phyloP scores from a whole-genome alignment of 2,329 filamentous ascomycete genomes.

The Drechmeria coniospora region DNA sequence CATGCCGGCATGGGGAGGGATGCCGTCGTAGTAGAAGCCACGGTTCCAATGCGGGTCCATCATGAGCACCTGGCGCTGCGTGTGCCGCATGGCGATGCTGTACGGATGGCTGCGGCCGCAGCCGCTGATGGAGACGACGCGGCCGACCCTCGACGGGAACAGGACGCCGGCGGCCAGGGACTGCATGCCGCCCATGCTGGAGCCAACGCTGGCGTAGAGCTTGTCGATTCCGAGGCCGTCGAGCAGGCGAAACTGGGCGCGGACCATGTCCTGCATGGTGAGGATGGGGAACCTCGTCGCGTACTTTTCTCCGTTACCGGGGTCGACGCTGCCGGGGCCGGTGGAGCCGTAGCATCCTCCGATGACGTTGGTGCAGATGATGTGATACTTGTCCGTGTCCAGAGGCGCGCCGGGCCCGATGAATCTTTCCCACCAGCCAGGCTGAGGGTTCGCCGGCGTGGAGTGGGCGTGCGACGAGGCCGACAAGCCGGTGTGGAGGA shows the following conservation, averaged over 20 bases:
- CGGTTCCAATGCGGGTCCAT: slow-evolving; percentile 97
- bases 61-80: slow-evolving; percentile 94
- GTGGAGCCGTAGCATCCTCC: slow-evolving; percentile 95
- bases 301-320: slow-evolving; percentile 74
- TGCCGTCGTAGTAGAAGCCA: slow-evolving; percentile 77
- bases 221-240: slow-evolving; percentile 62
- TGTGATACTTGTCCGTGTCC: slow-evolving; percentile 80
- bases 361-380: slow-evolving; percentile 94
- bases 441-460: slow-evolving; percentile 69
- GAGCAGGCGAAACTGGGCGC: slow-evolving; percentile 81
- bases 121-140: slow-evolving; percentile 78
- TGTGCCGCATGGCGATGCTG: slow-evolving; percentile 96
- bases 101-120: slow-evolving; percentile 93
- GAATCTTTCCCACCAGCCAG: slow-evolving; percentile 98
- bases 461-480: slow-evolving; percentile 96
- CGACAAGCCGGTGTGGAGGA: slow-evolving; percentile 85
- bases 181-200: slow-evolving; percentile 98
- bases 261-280: slow-evolving; percentile 95
- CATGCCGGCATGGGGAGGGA: slow-evolving; percentile 93
- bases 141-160: slow-evolving; percentile 67
- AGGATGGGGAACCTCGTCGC: slow-evolving; percentile 91
- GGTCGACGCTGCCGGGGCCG: slow-evolving; percentile 76
- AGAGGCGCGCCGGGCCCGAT: slow-evolving; percentile 76
- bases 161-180: slow-evolving; percentile 74
- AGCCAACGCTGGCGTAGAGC: slow-evolving; percentile 83